Conservation (phyloP, 202 grass and related monocot genomes). For the Miscanthus sacchariflorus region DNA sequence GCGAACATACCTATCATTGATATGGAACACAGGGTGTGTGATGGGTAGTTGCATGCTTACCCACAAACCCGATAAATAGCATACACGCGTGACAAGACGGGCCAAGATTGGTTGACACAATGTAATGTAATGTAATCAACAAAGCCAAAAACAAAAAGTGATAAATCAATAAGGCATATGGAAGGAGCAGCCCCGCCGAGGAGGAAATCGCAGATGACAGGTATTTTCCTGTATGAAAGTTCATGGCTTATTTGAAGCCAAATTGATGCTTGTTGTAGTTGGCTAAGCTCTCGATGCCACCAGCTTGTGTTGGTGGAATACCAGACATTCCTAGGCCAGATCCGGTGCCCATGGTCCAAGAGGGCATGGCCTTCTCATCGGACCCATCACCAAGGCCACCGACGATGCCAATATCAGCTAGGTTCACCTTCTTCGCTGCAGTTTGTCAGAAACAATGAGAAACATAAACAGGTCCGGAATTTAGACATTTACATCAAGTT, state of each 20-base stretch:
- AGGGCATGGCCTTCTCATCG: constrained; percentile 56
- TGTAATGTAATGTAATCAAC: neutral
- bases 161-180: constrained; percentile 20
- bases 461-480: constrained; percentile 38
- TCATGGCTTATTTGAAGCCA: constrained; percentile 82
- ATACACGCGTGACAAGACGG: constrained; percentile 21
- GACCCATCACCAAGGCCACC: constrained; percentile 74
- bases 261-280: constrained; percentile 82
- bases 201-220: neutral
- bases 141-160: neutral
- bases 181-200: constrained; percentile 19
- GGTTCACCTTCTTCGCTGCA: constrained; percentile 93
- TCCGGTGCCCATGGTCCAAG: constrained; percentile 61
- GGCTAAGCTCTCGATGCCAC: constrained; percentile 69
- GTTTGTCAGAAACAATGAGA: constrained; percentile 36
- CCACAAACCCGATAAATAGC: constrained; percentile 28
- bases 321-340: constrained; percentile 65
- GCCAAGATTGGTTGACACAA: constrained; percentile 18
- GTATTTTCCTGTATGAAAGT: constrained; percentile 8
- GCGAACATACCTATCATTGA: constrained; percentile 28
- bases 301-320: constrained; percentile 47
- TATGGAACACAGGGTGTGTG: constrained; percentile 17
- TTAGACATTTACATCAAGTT: constrained; percentile 1
- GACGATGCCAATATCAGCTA: constrained; percentile 90
- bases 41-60: neutral